Evolutionary conservation across 768 basidiomycete species (phyloP).

Genomic region (Lactarius hatsudake): DNA sequence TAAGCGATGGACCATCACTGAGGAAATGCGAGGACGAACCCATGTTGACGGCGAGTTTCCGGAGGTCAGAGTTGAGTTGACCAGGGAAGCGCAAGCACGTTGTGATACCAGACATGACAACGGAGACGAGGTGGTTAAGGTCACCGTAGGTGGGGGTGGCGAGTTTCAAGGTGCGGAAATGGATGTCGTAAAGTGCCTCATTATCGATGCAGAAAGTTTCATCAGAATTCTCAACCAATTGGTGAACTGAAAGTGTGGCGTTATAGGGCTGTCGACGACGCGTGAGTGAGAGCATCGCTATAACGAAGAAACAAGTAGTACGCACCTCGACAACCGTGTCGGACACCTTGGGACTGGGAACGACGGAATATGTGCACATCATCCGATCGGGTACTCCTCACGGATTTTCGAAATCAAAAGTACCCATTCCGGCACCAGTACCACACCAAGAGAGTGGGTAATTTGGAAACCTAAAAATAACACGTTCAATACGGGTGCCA

Average conservation of each 20-base stretch:
- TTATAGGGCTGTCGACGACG: conserved; percentile 76
- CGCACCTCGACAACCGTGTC: conserved; percentile 94
- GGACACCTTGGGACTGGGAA: conserved; percentile 95
- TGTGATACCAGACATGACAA: conserved; percentile 98
- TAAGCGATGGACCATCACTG: conserved; percentile 7
- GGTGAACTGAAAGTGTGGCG: conserved; percentile 96
- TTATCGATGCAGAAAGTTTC: conserved; percentile 99
- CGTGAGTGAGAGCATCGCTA: background rate
- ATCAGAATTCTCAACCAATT: conserved; percentile 99
- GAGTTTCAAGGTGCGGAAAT: conserved; percentile 96
- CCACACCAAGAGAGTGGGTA: conserved; percentile 97
- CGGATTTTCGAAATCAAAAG: conserved; percentile 98
- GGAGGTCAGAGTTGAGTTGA: conserved; percentile 97
- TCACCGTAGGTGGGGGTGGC: conserved; percentile 95
- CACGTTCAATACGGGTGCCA: conserved; percentile 3
- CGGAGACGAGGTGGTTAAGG: conserved; percentile 95
- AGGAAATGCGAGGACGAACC: conserved; percentile 47
- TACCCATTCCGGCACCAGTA: conserved; percentile 99
- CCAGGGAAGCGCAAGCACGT: conserved; percentile 99
- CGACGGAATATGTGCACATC: conserved; percentile 99
- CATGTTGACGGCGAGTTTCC: conserved; percentile 99
- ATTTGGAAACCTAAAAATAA: conserved; percentile 84
- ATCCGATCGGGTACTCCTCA: conserved; percentile 98
- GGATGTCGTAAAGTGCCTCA: conserved; percentile 98
- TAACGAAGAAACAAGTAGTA: conserved; percentile 1